Conservation (phyloP, 2,329 filamentous ascomycete genomes). For the Hymenoscyphus linearis region DNA sequence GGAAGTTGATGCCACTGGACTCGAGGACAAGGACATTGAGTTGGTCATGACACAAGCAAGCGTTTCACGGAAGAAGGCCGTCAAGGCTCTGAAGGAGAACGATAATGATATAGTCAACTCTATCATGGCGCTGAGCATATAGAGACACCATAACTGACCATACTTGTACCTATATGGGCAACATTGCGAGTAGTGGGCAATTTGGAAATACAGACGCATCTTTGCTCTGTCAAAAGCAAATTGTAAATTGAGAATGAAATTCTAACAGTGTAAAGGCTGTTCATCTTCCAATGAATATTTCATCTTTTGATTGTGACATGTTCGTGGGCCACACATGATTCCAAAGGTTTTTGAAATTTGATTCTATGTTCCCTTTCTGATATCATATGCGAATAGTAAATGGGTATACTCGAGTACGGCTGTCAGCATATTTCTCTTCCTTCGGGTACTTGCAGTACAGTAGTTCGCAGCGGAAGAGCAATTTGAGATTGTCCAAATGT, state of each 20-base stretch:
- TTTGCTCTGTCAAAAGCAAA: conserved; percentile 9
- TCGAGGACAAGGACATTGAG: conserved; percentile 99
- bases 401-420: too few species aligned
- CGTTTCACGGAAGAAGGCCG: conserved; percentile 95
- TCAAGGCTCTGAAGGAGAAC: conserved; percentile 98
- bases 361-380: too few species aligned
- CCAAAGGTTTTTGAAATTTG: too few species aligned
- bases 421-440: too few species aligned
- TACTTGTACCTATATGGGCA: conserved; percentile 8
- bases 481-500: too few species aligned
- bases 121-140: conserved; percentile 96
- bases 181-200: conserved; percentile 1
- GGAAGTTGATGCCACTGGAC: conserved; percentile 88
- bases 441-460: too few species aligned
- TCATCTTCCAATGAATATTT: neutral
- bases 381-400: too few species aligned
- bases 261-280: conserved; percentile 2
- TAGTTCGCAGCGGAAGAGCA: too few species aligned
- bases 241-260: conserved; percentile 10
- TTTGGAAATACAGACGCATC: conserved; percentile 4
- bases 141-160: conserved; percentile 26
- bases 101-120: conserved; percentile 99
- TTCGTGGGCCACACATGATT: neutral
- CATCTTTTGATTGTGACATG: neutral
- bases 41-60: conserved; percentile 97